Evolutionary conservation across 805 yeast genomes (phyloP), one percentile per base, ranked within the genome.

Genomic region (Saturnispora kantuleensis): DNA sequence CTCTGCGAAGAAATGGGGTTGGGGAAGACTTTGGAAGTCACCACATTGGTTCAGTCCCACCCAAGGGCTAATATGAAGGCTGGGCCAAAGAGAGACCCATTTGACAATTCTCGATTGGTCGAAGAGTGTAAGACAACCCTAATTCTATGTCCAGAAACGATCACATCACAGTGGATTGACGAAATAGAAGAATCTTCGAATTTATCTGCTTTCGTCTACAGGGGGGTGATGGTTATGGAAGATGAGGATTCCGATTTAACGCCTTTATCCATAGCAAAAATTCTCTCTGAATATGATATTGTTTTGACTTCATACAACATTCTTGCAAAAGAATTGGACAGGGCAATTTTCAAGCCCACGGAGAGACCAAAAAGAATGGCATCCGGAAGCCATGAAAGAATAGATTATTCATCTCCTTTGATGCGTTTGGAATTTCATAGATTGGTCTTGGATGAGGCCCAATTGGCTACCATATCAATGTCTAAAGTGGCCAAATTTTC

Each of bases 1-100:
- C 60, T 93, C 31, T 83, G 93, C 1, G 98, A 90, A 56, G 98
- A 93, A 61, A 93, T 93, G 98, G 98, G 98, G 0, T 70, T 93
- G 7, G 98, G 98, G 0, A 93, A 93, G 57, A 90, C 98, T 0
- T 79, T 93, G 4, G 98, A 93, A 58, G 68, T 88, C 11, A 68
- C 85, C 2, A 69, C 95, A 0, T 64, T 90, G 34, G 63, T 83
- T 0, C 56, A 78, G 2, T 56, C 79, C 41, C 82, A 93, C 58
- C 78, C 67, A 30, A 63, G 96, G 12, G 69, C 71, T 16, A 11
- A 36, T 0, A 13, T 41, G 1, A 44, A 35, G 12, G 50, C 56
- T 4, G 46, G 36, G 36, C 62, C 15, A 57, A 63, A 53, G 47
- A 58, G 46, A 44, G 76, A 61, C 63, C 49, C 49, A 56, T 71